Percentiles rank a stretch among this genome's conserved stretches.
phyloP scores from a whole-genome alignment of 495 filamentous ascomycete genomes.

The Penicillium paradoxum region DNA sequence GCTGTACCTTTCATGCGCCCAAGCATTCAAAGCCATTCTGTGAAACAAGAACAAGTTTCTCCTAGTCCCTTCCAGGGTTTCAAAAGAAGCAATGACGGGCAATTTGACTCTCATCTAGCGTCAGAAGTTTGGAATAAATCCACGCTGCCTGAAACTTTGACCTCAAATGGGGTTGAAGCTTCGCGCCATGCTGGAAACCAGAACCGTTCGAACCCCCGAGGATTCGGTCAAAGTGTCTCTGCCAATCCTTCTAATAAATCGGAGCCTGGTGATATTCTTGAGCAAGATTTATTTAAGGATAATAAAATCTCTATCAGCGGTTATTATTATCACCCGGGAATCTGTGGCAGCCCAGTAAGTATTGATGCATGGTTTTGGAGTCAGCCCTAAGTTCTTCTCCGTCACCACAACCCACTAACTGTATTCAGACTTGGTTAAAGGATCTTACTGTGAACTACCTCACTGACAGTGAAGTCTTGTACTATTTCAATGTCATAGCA shows the following conservation, averaged over 20 bases:
- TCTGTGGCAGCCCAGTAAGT: not conserved
- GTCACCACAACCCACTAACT: not conserved
- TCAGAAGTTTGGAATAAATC: not conserved
- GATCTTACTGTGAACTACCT: slow-evolving; percentile 3
- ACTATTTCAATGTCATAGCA: slow-evolving; percentile 29
- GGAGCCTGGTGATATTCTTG: not conserved
- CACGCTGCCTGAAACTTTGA: not conserved
- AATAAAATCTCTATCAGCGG: not conserved
- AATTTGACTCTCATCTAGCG: not conserved
- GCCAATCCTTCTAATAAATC: not conserved
- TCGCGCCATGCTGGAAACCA: not conserved
- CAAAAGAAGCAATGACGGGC: not conserved
- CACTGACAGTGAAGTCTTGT: slow-evolving; percentile 22
- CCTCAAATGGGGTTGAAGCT: not conserved
- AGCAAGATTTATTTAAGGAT: too few species aligned
- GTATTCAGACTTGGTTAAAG: not conserved
- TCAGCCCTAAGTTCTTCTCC: not conserved
- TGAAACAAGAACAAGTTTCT: not conserved
- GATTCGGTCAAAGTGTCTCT: not conserved
- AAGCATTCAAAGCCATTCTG: not conserved
- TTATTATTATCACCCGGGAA: not conserved
- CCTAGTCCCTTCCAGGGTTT: not conserved
- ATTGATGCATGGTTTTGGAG: not conserved
- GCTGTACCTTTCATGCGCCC: not conserved
- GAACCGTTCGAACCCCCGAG: not conserved